phyloP scores from a whole-genome alignment of 1,139 yeast species.

The Zygosaccharomyces pseudobailii region DNA sequence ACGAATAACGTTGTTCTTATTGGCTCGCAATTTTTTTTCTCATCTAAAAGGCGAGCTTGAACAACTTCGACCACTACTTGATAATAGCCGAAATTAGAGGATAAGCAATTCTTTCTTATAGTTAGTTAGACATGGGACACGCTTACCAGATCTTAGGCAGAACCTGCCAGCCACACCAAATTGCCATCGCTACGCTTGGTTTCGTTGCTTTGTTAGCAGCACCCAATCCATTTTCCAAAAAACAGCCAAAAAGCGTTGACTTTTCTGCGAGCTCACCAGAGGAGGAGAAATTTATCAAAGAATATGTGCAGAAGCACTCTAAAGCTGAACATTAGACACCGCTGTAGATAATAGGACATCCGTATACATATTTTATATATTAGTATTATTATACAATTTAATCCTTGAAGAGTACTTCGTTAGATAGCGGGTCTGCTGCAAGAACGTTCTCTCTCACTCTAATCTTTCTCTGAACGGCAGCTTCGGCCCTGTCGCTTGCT shows the following conservation, averaged over 20 bases:
- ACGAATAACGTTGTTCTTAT: neutral
- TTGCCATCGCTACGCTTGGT: conserved; percentile 67
- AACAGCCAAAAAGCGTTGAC: conserved; percentile 57
- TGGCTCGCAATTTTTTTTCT: conserved; percentile 1
- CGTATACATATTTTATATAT: neutral
- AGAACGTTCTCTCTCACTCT: conserved; percentile 71
- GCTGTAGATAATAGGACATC: neutral
- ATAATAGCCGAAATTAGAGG: neutral
- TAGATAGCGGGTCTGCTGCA: conserved; percentile 79
- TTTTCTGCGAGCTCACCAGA: conserved; percentile 78
- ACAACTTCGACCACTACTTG: neutral
- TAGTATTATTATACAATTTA: neutral
- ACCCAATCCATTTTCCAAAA: conserved; percentile 70
- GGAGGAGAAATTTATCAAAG: conserved; percentile 74
- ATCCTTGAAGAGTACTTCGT: conserved; percentile 66
- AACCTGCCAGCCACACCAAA: conserved; percentile 67
- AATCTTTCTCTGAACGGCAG: conserved; percentile 70
- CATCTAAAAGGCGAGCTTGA: neutral
- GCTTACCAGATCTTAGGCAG: conserved; percentile 75
- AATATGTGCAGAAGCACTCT: conserved; percentile 32
- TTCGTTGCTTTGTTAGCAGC: conserved; percentile 51
- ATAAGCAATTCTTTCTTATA: too few species aligned
- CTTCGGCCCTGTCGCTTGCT: conserved; percentile 75
- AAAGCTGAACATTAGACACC: conserved; percentile 6
- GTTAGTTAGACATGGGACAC: conserved; percentile 54